Evolutionary conservation across 345 rosid genomes (phyloP), one percentile per base, ranked within the genome.

Genomic region (Pugionium dolabratum): DNA sequence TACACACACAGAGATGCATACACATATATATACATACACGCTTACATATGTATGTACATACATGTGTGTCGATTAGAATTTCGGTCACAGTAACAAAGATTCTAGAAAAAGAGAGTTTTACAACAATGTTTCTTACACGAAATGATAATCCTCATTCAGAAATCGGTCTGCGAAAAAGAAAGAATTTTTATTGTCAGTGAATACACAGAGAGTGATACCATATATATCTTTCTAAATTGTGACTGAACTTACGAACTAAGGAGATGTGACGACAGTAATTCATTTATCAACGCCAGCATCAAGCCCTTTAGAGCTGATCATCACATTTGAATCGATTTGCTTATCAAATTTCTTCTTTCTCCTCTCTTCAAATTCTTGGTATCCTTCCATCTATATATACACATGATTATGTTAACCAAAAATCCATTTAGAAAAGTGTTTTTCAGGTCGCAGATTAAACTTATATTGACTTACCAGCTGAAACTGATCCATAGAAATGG

Each of bases 281-380:
- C 69, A 74, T 62, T 74, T 74, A 76, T 93, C 98, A 62, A 93
- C 85, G 51, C 98, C 98, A 69, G 85, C 91, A 41, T 93, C 98
- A n/a, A 93, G 93, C 76, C 87, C 97, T 78, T 83, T 86, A 2
- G 98, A 93, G 76, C 94, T 61, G 33, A 93, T 90, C 97, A 93
- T 90, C 82, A 93, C 94, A 58, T 93, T 93, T 1, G 94, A 86
- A 78, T 93, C 98, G 18, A 93, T 90, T 69, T 90, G 98, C 79
- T 93, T 90, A 81, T 93, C 98, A 48, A 87, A 90, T 72, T 93
- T 93, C 82, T 77, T 88, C 82, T 83, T 93, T 74, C 98, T 86
- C 84, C 97, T 83, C 48, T 80, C 85, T 81, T 93, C 97, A 68
- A 90, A 93, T 62, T 90, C 97, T 49, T 70, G 79, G 73, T 86